Evolutionary conservation across 805 yeast species (phyloP).

Genomic region (Teunomyces atbi): DNA sequence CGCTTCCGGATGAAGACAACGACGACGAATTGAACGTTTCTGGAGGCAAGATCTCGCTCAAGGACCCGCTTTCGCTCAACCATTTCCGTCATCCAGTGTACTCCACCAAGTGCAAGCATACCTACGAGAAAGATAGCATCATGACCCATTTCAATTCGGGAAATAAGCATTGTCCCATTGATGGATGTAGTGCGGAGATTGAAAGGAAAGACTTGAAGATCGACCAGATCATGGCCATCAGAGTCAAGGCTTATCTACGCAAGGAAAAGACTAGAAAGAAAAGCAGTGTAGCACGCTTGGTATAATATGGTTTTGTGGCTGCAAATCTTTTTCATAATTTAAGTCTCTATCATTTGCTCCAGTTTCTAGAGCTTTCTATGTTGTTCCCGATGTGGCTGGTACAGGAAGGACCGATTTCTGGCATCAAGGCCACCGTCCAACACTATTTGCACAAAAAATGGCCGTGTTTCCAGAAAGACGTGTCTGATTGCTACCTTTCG

Average conservation of each 20-base stretch:
- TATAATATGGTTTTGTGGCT: constrained; percentile 4
- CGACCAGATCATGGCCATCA: constrained; percentile 54
- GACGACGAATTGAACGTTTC: constrained; percentile 64
- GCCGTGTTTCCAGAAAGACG: background rate
- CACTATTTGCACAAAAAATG: background rate
- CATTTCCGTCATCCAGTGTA: constrained; percentile 53
- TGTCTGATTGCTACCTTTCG: background rate
- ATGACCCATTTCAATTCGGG: constrained; percentile 23
- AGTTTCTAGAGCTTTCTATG: too few species aligned
- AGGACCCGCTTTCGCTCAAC: constrained; percentile 63
- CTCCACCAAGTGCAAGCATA: constrained; percentile 59
- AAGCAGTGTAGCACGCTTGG: constrained; percentile 8
- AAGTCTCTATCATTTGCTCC: too few species aligned
- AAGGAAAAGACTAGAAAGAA: constrained; percentile 12
- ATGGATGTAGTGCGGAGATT: constrained; percentile 49
- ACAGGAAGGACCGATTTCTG: too few species aligned
- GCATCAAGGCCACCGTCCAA: background rate
- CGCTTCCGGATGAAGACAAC: constrained; percentile 51
- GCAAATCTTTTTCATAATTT: background rate
- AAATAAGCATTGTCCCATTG: constrained; percentile 51
- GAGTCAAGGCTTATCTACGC: constrained; percentile 44
- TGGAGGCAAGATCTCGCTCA: constrained; percentile 69
- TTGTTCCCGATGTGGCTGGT: too few species aligned
- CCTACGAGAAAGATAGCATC: constrained; percentile 53
- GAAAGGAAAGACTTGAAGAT: constrained; percentile 32